Evolutionary conservation across 2,329 filamentous ascomycete species (phyloP).

Genomic region (Colletotrichum chlorophyti): DNA sequence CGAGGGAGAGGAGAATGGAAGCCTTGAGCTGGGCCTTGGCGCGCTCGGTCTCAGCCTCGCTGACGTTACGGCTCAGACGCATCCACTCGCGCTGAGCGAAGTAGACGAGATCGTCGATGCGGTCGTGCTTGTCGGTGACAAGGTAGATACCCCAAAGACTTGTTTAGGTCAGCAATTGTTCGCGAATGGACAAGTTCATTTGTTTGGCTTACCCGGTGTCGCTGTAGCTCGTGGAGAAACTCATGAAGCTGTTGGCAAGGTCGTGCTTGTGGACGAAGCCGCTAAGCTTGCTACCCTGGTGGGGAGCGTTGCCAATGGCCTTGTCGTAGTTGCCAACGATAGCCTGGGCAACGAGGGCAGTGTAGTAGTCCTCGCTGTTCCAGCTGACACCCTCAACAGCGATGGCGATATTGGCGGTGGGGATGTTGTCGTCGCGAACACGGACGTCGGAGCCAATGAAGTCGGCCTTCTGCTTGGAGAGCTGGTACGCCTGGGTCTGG

Average conservation of each 20-base stretch:
- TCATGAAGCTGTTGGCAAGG: slow-evolving; percentile 99
- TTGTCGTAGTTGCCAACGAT: slow-evolving; percentile 99
- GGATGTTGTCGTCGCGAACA: slow-evolving; percentile 94
- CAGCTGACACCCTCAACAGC: slow-evolving; percentile 99
- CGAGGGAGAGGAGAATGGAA: slow-evolving; percentile 93
- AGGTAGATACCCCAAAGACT: slow-evolving; percentile 99
- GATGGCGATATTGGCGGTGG: slow-evolving; percentile 96
- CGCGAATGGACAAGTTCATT: slow-evolving; percentile 32
- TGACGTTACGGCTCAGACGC: slow-evolving; percentile 87
- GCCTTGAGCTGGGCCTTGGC: slow-evolving; percentile 99
- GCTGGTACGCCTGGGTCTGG: slow-evolving; percentile 75
- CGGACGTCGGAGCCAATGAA: slow-evolving; percentile 97
- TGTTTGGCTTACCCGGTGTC: slow-evolving; percentile 97
- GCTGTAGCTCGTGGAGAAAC: slow-evolving; percentile 99
- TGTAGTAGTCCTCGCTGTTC: slow-evolving; percentile 99
- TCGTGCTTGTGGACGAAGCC: slow-evolving; percentile 92
- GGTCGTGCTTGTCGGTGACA: slow-evolving; percentile 86
- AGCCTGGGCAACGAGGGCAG: slow-evolving; percentile 94
- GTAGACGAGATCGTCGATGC: slow-evolving; percentile 94
- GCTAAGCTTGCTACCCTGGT: slow-evolving; percentile 98
- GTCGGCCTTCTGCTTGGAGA: slow-evolving; percentile 87
- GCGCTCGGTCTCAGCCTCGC: slow-evolving; percentile 90
- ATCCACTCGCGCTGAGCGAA: slow-evolving; percentile 99
- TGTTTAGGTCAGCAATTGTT: slow-evolving; percentile 36
- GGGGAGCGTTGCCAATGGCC: slow-evolving; percentile 95